phyloP scores from a whole-genome alignment of 257 asterid genomes.

The Jaltomata sinuosa region DNA sequence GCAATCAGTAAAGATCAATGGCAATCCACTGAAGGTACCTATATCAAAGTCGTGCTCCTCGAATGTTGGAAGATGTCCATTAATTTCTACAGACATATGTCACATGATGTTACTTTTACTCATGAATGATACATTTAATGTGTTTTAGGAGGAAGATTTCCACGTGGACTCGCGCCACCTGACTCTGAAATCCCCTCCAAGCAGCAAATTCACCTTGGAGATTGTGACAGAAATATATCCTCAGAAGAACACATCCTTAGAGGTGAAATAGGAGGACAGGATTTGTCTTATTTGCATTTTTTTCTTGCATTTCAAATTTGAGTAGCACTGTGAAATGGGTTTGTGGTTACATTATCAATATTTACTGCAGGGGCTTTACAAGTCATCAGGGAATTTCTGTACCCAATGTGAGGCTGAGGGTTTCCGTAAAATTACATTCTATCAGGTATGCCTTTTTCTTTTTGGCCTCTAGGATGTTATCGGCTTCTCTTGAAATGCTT shows the following conservation, averaged over 20 bases:
- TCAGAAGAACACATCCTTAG: slow-evolving; percentile 83
- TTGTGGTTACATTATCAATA: not conserved
- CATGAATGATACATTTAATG: not conserved
- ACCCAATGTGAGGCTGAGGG: slow-evolving; percentile 99
- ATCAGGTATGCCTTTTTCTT: slow-evolving; percentile 46
- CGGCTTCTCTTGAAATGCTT: not conserved
- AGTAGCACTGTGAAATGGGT: not conserved
- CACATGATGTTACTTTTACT: not conserved
- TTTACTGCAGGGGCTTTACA: slow-evolving; percentile 68
- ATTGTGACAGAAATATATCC: slow-evolving; percentile 81
- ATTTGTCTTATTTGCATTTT: not conserved
- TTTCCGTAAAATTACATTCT: slow-evolving; percentile 84
- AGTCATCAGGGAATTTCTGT: slow-evolving; percentile 88
- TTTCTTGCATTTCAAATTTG: not conserved
- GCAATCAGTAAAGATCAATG: slow-evolving; percentile 52
- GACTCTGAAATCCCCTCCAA: slow-evolving; percentile 70
- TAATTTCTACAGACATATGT: not conserved
- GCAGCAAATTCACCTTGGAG: slow-evolving; percentile 63
- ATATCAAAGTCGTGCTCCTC: not conserved
- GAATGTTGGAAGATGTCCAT: not conserved
- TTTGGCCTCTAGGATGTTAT: not conserved
- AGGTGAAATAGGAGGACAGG: slow-evolving; percentile 31
- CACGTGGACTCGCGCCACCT: slow-evolving; percentile 58
- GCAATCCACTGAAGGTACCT: slow-evolving; percentile 58
- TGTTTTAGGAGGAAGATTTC: slow-evolving; percentile 63